A percentile compares a stretch with the other conserved stretches of the same genome.
phyloP scores from a whole-genome alignment of 2,329 filamentous ascomycete species.

The Aspergillus intermedius region DNA sequence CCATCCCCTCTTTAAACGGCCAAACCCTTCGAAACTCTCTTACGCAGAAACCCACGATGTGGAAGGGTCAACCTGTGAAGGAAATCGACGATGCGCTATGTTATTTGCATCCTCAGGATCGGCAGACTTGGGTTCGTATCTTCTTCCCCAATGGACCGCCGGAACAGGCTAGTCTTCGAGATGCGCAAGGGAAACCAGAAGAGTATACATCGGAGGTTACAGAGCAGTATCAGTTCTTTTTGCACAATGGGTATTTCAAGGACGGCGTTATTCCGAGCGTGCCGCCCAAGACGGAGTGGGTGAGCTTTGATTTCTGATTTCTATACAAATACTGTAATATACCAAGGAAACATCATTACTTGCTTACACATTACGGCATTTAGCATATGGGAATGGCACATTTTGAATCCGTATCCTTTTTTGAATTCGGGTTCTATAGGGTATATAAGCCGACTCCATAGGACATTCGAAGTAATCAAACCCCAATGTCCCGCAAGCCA shows the following conservation, averaged over 20 bases:
- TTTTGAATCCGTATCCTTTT: conserved; percentile 16
- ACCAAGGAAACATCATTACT: not conserved
- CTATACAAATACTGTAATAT: not conserved
- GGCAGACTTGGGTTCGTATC: conserved; percentile 57
- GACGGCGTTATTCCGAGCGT: conserved; percentile 67
- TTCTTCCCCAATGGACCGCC: conserved; percentile 70
- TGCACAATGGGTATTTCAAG: conserved; percentile 60
- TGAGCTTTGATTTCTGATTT: conserved; percentile 62
- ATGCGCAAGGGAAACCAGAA: conserved; percentile 46
- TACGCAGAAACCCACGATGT: conserved; percentile 45
- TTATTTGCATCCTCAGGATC: conserved; percentile 45
- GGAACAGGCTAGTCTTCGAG: conserved; percentile 36
- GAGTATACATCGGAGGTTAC: conserved; percentile 50
- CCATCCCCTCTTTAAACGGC: conserved; percentile 31
- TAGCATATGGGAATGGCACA: not conserved
- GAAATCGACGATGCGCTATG: conserved; percentile 51
- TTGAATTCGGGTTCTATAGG: conserved; percentile 25
- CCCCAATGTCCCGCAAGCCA: not conserved
- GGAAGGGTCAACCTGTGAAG: conserved; percentile 58
- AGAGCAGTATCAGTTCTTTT: conserved; percentile 59
- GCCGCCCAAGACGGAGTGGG: conserved; percentile 72
- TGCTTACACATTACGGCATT: not conserved
- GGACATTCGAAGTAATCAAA: conserved; percentile 9
- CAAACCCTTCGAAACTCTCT: conserved; percentile 30
- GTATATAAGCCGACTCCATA: conserved; percentile 18